These are phyloP conservation scores for Syzygium jambos DNA, from an alignment of 345 rosid genomes.

Conservation along the genomic window DNA sequence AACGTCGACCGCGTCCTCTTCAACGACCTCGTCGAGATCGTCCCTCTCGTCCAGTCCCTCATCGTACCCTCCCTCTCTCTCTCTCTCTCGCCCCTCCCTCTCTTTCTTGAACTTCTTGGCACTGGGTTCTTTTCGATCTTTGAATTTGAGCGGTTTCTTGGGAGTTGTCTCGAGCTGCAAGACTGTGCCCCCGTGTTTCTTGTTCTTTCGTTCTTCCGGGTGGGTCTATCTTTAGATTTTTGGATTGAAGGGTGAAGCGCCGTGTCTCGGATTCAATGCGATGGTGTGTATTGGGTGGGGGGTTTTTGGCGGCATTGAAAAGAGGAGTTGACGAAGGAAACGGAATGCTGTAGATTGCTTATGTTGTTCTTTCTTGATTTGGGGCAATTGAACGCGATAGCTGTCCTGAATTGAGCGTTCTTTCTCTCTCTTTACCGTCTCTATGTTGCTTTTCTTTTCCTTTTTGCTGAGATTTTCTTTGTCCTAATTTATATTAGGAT, in stretches of 20 bases:
- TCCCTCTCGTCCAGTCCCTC: constrained; percentile 86
- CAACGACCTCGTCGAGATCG: constrained; percentile 81
- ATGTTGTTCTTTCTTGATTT: neutral
- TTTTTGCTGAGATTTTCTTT: neutral
- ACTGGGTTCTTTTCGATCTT: neutral
- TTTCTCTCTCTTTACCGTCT: neutral
- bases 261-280: neutral
- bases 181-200: too few relatives aligned
- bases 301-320: too few relatives aligned
- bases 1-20: constrained; percentile 68
- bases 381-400: neutral
- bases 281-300: too few relatives aligned
- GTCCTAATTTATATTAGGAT: constrained; percentile 31
- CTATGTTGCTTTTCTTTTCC: neutral
- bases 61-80: constrained; percentile 38
- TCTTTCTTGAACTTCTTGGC: neutral
- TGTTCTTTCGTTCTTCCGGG: neutral
- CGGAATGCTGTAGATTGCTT: neutral
- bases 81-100: neutral
- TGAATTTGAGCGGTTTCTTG: neutral
- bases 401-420: neutral
- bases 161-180: too few relatives aligned
- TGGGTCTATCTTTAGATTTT: neutral
- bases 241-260: neutral
- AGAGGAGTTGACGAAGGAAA: too few relatives aligned